Base-by-base conservation (phyloP, 768 basidiomycete genomes). In the Pleurotus tuber-regium region DNA sequence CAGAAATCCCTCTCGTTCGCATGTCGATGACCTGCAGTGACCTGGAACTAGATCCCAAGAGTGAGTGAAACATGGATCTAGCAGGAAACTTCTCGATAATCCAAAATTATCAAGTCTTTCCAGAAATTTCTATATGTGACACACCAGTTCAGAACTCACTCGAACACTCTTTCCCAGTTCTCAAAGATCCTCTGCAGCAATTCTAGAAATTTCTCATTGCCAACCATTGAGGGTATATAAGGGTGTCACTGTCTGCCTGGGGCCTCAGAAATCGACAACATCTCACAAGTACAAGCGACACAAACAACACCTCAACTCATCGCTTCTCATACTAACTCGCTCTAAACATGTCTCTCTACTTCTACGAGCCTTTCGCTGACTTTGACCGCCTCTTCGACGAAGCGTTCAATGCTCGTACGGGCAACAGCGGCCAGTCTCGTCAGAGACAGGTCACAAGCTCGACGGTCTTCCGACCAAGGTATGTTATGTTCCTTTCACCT, bases 351-450 rank as follows among this genome's bases (percentile, higher is more conserved):
- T 62, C 66, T 48, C 59, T 61, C 50, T 67, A 67, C 65, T 64
- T 67, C 58, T 70, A 73, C 62, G 70, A 76, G 54, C 73, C 74
- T 6, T 71, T 72, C 58, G 59, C 70, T 48, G 70, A 75, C 40
- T 70, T 76, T 30, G 74, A 78, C 26, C 72, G 67, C 52, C 58
- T 77, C 53, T 64, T 78, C 55, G 73, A 76, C 42, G 73, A 77
- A 28, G 62, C 70, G 8, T 61, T 73, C 52, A 51, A 55, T 11
- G 26, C 61, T 43, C 55, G 54, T 21, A 35, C 44, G 10, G 33
- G 33, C 10, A 35, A 35, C 26, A 19, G 14, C 26, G 41, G 41
- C 26, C 41, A 42, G 18, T 25, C 41, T 42, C 41, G 19, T n/a
- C 48, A 24, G 51, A 42, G 41, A 42, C 18, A 42, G 16, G 19